Evolutionary conservation across 108 stramenopile genomes (phyloP).

Genomic region (Hondaea fermentalgiana): DNA sequence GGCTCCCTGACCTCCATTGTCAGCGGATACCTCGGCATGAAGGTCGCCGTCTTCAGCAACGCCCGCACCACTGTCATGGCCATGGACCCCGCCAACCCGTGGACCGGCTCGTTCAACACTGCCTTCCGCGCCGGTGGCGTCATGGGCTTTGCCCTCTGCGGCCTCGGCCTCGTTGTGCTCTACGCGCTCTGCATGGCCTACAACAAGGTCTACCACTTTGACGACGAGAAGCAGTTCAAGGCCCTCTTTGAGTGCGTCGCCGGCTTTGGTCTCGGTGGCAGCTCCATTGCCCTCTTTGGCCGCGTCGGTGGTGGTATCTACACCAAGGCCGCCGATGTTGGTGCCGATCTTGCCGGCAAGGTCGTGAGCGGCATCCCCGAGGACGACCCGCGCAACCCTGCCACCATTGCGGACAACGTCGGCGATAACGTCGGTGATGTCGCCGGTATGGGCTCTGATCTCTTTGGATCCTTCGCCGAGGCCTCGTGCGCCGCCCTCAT

Average conservation of each 20-base stretch:
- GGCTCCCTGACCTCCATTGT: conserved; percentile 74
- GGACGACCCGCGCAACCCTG: conserved; percentile 98
- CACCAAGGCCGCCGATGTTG: conserved; percentile 99
- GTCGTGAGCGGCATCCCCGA: conserved; percentile 96
- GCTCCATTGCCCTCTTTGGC: conserved; percentile 97
- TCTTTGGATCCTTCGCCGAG: conserved; percentile 79
- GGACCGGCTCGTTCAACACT: conserved; percentile 12
- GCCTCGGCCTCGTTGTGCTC: conserved; percentile 61
- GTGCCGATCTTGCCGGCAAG: conserved; percentile 97
- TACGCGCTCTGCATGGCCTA: conserved; percentile 8
- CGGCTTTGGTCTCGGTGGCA: conserved; percentile 92
- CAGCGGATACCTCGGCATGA: conserved; percentile 89
- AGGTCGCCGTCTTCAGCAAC: conserved; percentile 91
- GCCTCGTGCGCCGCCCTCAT: conserved; percentile 9
- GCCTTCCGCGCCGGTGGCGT: conserved; percentile 96
- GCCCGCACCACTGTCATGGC: conserved; percentile 79
- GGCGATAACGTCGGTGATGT: conserved; percentile 99
- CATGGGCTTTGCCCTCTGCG: conserved; percentile 52
- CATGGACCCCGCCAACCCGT: conserved; percentile 68
- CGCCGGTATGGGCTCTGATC: conserved; percentile 98
- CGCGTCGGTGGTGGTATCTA: conserved; percentile 99
- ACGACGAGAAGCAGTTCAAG: conserved; percentile 51
- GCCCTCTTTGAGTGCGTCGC: conserved; percentile 77
- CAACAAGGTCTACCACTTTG: conserved; percentile 19
- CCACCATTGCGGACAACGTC: conserved; percentile 98